Percentiles rank a stretch among this genome's conserved stretches.
Evolutionary conservation across 768 basidiomycete genomes (phyloP).

Genomic region (Boletales sp.): DNA sequence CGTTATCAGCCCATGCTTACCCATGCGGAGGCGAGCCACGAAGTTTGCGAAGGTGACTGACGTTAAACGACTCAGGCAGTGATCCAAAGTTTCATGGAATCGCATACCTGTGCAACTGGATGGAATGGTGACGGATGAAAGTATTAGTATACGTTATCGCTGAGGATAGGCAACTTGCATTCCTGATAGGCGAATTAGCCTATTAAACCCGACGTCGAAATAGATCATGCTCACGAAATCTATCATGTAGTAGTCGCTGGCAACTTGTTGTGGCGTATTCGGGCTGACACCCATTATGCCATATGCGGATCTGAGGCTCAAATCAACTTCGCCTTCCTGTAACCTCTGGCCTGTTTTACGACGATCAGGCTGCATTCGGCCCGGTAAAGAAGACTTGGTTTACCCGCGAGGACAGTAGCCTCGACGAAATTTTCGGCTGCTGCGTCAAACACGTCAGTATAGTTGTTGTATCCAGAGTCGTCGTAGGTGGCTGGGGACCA

Average conservation of each 20-base stretch:
- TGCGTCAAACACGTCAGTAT: slow-evolving; percentile 38
- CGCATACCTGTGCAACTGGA: slow-evolving; percentile 28
- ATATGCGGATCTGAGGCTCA: slow-evolving; percentile 53
- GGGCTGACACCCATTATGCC: slow-evolving; percentile 46
- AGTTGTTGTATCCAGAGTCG: slow-evolving; percentile 46
- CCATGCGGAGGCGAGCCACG: slow-evolving; percentile 63
- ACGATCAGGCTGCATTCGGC: slow-evolving; percentile 39
- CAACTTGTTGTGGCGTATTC: slow-evolving; percentile 42
- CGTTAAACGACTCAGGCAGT: slow-evolving; percentile 29
- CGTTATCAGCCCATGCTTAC: slow-evolving; percentile 29
- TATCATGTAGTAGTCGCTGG: slow-evolving; percentile 56
- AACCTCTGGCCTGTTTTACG: slow-evolving; percentile 10
- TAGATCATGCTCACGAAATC: slow-evolving; percentile 26
- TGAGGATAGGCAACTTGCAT: slow-evolving; percentile 16
- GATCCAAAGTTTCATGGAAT: not conserved
- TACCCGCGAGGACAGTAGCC: slow-evolving; percentile 46
- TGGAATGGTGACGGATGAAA: not conserved
- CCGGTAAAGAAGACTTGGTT: slow-evolving; percentile 24
- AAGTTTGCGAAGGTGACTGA: slow-evolving; percentile 60
- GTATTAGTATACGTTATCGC: slow-evolving; percentile 2
- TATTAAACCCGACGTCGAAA: not conserved
- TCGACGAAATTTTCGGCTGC: slow-evolving; percentile 38
- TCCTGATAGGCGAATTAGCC: slow-evolving; percentile 18
- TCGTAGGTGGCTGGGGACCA: slow-evolving; percentile 47
- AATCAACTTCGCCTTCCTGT: slow-evolving; percentile 40